Conservation (phyloP, 768 basidiomycete species). For the Rubroboletus satanas region DNA sequence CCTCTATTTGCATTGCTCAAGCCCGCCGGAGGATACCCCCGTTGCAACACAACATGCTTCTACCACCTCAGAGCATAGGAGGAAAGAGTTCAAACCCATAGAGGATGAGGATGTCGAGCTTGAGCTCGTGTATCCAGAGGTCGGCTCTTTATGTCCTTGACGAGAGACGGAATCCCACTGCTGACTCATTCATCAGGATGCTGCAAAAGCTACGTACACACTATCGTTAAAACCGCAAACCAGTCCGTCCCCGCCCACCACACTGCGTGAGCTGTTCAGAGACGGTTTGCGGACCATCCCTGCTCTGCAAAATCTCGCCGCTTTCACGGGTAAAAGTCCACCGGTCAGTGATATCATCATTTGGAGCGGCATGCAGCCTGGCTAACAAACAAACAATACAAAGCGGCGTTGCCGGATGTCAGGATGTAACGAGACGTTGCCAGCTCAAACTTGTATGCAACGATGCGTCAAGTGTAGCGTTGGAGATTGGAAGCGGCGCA, state of each 20-base stretch:
- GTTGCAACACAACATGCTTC: not conserved
- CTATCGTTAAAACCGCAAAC: not conserved
- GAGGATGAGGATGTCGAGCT: constrained; percentile 7
- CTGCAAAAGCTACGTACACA: not conserved
- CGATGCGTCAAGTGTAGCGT: constrained; percentile 20
- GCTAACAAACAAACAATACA: not conserved
- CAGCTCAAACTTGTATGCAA: constrained; percentile 2
- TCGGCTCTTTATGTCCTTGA: not conserved
- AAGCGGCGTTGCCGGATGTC: constrained; percentile 17
- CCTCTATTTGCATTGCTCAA: not conserved
- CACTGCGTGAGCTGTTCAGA: constrained; percentile 1
- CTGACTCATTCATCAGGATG: constrained; percentile 9
- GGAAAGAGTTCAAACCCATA: no score
- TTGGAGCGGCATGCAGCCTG: not conserved
- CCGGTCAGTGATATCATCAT: constrained; percentile 3
- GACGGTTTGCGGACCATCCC: constrained; percentile 2
- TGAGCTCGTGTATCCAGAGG: constrained; percentile 20
- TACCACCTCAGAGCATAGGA: not conserved
- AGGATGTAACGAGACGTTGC: constrained; percentile 14
- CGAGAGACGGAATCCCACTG: not conserved
- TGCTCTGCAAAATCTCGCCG: not conserved
- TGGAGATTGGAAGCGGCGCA: constrained; percentile 18
- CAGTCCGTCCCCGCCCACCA: not conserved
- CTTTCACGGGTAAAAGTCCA: not conserved
- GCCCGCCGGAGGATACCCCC: constrained; percentile 1